Conservation (phyloP, 1,139 yeast species). For the Taphrina communis region DNA sequence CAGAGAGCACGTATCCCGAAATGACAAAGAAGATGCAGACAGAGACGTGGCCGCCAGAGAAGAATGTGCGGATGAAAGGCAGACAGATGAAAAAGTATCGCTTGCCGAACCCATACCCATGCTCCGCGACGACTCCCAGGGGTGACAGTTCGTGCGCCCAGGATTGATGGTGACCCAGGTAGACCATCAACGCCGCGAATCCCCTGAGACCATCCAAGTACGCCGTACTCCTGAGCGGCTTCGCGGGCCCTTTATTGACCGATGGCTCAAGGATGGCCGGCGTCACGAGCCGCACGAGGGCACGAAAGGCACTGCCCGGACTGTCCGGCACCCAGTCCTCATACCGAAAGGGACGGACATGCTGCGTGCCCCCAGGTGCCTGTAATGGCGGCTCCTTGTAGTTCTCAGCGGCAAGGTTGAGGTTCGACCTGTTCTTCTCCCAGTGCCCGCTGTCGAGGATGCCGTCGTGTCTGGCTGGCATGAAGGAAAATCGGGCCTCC, state of each 20-base stretch:
- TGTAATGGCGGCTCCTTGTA: slow-evolving; percentile 5
- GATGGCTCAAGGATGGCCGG: slow-evolving; percentile 17
- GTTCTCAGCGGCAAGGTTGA: slow-evolving; percentile 7
- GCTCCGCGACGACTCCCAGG: slow-evolving; percentile 27
- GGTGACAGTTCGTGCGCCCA: slow-evolving; percentile 32
- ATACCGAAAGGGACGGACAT: not conserved
- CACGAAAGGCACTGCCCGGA: not conserved
- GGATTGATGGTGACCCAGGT: slow-evolving; percentile 35
- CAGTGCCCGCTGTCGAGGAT: slow-evolving; percentile 20
- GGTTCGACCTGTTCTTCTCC: slow-evolving; percentile 24
- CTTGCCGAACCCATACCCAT: slow-evolving; percentile 26
- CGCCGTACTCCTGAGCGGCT: slow-evolving; percentile 19
- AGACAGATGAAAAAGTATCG: slow-evolving; percentile 19
- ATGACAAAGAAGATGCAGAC: slow-evolving; percentile 40
- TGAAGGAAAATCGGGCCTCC: not conserved
- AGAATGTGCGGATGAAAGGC: slow-evolving; percentile 22
- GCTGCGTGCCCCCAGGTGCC: not conserved
- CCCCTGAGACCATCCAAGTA: slow-evolving; percentile 39
- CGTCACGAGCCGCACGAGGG: not conserved
- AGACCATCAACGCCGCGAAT: slow-evolving; percentile 35
- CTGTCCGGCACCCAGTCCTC: slow-evolving; percentile 1
- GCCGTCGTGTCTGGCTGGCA: slow-evolving; percentile 22
- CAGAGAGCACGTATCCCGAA: slow-evolving; percentile 34
- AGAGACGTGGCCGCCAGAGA: slow-evolving; percentile 34
- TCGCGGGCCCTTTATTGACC: not conserved